A percentile compares a stretch with the other conserved stretches of the same genome.
Conservation (phyloP, 805 yeast genomes). For the Nakazawaea wickerhamii region DNA sequence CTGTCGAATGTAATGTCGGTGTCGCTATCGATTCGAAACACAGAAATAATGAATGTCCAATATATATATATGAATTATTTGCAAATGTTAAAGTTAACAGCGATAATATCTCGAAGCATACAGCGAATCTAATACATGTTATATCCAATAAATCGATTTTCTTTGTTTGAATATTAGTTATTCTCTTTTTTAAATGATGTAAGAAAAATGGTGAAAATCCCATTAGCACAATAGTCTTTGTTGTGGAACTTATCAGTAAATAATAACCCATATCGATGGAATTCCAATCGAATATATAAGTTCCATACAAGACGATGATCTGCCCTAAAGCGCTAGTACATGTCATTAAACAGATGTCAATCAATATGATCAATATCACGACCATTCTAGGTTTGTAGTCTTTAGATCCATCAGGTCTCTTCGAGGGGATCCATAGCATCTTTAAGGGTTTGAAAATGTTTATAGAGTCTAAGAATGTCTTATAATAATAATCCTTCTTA, state of each 20-base stretch:
- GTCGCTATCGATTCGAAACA: constrained; percentile 42
- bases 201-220: constrained; percentile 46
- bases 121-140: constrained; percentile 28
- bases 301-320: constrained; percentile 45
- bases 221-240: constrained; percentile 44
- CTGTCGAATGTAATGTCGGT: constrained; percentile 56
- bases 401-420: constrained; percentile 20
- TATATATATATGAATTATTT: constrained; percentile 4
- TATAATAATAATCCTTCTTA: constrained; percentile 5
- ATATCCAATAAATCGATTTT: constrained; percentile 52
- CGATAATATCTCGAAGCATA: constrained; percentile 10
- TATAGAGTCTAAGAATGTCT: constrained; percentile 9
- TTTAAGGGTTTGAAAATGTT: constrained; percentile 43
- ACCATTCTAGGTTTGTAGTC: constrained; percentile 34
- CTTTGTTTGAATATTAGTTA: constrained; percentile 26
- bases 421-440: constrained; percentile 47
- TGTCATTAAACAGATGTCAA: constrained; percentile 39
- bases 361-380: constrained; percentile 41
- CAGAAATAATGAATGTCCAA: constrained; percentile 6
- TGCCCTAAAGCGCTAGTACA: constrained; percentile 36
- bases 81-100: constrained; percentile 10
- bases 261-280: constrained; percentile 51
- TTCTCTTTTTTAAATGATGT: constrained; percentile 28
- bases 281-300: constrained; percentile 48
- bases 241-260: constrained; percentile 45